phyloP scores from a whole-genome alignment of 305 asterid species.

The Solanum hybrid region DNA sequence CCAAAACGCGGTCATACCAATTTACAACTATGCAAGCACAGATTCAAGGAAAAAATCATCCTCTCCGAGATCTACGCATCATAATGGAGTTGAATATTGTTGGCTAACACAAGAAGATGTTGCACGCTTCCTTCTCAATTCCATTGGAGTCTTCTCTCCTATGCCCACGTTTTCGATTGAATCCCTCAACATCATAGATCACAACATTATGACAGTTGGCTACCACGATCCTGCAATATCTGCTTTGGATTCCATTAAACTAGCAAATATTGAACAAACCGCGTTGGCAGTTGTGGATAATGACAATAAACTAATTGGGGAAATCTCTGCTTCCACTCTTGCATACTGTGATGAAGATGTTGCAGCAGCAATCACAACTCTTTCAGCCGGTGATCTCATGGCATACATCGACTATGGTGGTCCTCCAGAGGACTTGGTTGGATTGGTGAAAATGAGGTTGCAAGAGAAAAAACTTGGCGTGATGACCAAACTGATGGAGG shows the following conservation, averaged over 20 bases:
- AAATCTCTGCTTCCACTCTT: conserved; percentile 58
- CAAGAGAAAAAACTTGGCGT: conserved; percentile 40
- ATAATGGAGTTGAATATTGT: conserved; percentile 36
- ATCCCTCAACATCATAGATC: conserved; percentile 46
- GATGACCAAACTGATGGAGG: conserved; percentile 54
- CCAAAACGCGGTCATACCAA: conserved; percentile 68
- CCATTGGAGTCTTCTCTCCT: conserved; percentile 67
- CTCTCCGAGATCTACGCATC: conserved; percentile 6
- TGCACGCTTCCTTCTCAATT: conserved; percentile 59
- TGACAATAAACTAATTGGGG: conserved; percentile 47
- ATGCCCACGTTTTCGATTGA: conserved; percentile 39
- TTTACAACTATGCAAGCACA: conserved; percentile 24
- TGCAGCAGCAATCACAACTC: conserved; percentile 54
- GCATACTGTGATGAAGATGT: conserved; percentile 64
- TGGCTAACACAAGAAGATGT: conserved; percentile 76
- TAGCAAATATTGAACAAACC: conserved; percentile 40
- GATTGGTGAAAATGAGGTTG: conserved; percentile 49
- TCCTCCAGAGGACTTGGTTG: conserved; percentile 59
- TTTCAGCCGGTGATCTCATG: conserved; percentile 73
- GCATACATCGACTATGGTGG: conserved; percentile 60
- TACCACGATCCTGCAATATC: conserved; percentile 47
- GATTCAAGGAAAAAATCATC: conserved; percentile 33
- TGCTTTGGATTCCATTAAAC: conserved; percentile 31
- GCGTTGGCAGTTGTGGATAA: conserved; percentile 68
- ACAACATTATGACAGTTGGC: conserved; percentile 36